These are phyloP conservation scores for Retiboletus fuscus DNA, from an alignment of 1,284 basidiomycete species.

Conservation along the genomic window DNA sequence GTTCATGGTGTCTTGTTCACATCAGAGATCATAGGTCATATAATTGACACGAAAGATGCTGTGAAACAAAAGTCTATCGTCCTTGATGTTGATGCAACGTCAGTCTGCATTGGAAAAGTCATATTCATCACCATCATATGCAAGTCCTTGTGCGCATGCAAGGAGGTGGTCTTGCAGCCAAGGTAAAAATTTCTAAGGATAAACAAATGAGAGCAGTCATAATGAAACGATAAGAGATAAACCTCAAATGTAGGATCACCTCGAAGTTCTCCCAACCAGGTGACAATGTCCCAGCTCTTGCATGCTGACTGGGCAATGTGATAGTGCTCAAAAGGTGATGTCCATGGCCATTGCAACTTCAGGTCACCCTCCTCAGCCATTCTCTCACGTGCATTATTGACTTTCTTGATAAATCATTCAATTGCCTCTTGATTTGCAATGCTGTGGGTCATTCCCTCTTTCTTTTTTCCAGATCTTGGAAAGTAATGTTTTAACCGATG, in stretches of 20 bases:
- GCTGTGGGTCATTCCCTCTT: constrained; percentile 10
- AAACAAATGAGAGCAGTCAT: background rate
- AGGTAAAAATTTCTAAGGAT: constrained; percentile 37
- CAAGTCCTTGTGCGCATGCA: constrained; percentile 29
- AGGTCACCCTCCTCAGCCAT: background rate
- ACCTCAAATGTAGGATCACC: background rate
- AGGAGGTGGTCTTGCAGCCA: constrained; percentile 50
- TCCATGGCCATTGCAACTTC: background rate
- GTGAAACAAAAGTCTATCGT: constrained; percentile 16
- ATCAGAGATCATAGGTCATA: no score
- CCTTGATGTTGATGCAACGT: constrained; percentile 23
- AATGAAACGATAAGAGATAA: background rate
- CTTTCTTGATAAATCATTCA: constrained; percentile 7
- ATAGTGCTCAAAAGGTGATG: constrained; percentile 7
- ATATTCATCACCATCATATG: constrained; percentile 47
- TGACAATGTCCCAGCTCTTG: background rate
- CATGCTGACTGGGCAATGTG: background rate
- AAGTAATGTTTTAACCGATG: background rate
- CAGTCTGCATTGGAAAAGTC: constrained; percentile 45
- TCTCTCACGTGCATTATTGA: background rate
- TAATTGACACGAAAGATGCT: constrained; percentile 42
- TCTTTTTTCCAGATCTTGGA: constrained; percentile 27
- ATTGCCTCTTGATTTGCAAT: constrained; percentile 21
- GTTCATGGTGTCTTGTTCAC: background rate
- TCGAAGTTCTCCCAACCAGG: background rate